These are phyloP conservation scores for Mycocentrospora acerina DNA, from an alignment of 2,329 filamentous ascomycete species.

Conservation along the genomic window DNA sequence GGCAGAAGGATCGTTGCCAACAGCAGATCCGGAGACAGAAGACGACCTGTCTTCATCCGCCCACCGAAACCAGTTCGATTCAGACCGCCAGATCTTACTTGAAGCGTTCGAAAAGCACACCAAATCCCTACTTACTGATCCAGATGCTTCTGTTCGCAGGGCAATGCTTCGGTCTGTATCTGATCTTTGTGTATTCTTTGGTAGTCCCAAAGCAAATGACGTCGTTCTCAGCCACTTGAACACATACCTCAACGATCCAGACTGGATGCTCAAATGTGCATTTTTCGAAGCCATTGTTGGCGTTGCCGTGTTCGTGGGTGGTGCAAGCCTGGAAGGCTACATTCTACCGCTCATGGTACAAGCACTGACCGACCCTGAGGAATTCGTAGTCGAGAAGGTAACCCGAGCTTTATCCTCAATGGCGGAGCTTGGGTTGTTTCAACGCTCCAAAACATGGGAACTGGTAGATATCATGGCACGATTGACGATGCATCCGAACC, in stretches of 20 bases:
- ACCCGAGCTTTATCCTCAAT: constrained; percentile 85
- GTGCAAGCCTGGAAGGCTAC: constrained; percentile 87
- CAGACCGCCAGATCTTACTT: constrained; percentile 78
- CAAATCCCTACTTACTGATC: constrained; percentile 85
- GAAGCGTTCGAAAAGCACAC: constrained; percentile 85
- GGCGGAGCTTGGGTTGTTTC: constrained; percentile 83
- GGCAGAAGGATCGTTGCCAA: constrained; percentile 77
- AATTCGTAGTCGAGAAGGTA: constrained; percentile 89
- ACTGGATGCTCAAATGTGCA: constrained; percentile 95
- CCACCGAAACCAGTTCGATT: constrained; percentile 83
- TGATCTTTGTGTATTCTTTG: constrained; percentile 92
- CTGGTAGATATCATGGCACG: constrained; percentile 79
- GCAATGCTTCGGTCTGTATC: constrained; percentile 91
- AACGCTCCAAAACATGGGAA: constrained; percentile 82
- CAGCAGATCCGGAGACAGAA: constrained; percentile 77
- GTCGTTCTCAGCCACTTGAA: constrained; percentile 96
- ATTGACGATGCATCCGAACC: constrained; percentile 90
- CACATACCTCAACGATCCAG: constrained; percentile 92
- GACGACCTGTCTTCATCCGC: constrained; percentile 67
- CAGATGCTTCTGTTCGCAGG: constrained; percentile 79
- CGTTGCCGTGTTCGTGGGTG: constrained; percentile 86
- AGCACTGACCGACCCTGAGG: constrained; percentile 87
- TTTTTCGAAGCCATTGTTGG: constrained; percentile 96
- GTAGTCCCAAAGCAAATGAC: constrained; percentile 86
- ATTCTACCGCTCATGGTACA: constrained; percentile 95